Conservation (phyloP, 108 stramenopile species). For the Fistulifera pelliculosa region DNA sequence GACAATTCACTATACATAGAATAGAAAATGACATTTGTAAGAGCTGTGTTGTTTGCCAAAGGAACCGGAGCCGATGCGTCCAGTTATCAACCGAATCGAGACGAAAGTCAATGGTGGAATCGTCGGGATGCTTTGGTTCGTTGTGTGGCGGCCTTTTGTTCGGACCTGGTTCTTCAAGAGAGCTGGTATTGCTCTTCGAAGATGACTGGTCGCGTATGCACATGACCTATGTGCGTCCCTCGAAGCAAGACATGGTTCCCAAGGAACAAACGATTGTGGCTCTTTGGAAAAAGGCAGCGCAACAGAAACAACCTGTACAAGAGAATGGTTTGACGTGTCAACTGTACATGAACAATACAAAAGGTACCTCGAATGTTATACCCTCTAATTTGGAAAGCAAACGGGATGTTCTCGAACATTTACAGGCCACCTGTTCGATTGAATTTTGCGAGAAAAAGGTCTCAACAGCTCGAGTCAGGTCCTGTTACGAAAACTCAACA, state of each 20-base stretch:
- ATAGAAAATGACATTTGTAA: conserved; percentile 4
- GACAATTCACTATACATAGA: no score
- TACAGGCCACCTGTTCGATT: conserved; percentile 52
- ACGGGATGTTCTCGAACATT: conserved; percentile 40
- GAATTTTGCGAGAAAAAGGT: conserved; percentile 51
- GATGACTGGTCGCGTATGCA: conserved; percentile 35
- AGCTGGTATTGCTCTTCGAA: conserved; percentile 55
- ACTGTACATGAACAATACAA: neutral
- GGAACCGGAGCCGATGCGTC: conserved; percentile 52
- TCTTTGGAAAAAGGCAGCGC: conserved; percentile 49
- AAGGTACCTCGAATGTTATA: neutral
- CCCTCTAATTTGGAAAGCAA: conserved; percentile 21
- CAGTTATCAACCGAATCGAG: conserved; percentile 49
- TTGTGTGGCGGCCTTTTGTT: conserved; percentile 52
- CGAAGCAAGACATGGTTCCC: conserved; percentile 13
- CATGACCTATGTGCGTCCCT: conserved; percentile 15
- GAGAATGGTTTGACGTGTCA: conserved; percentile 7
- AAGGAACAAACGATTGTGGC: conserved; percentile 47
- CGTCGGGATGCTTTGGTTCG: conserved; percentile 69
- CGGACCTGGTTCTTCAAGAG: conserved; percentile 26
- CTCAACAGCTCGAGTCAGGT: conserved; percentile 45
- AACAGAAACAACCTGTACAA: conserved; percentile 5
- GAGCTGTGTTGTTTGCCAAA: conserved; percentile 50
- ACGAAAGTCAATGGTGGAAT: conserved; percentile 63
- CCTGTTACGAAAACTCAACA: conserved; percentile 55